Base-by-base conservation (phyloP, 495 filamentous ascomycete genomes). In the Rostrohypoxylon terebratum region DNA sequence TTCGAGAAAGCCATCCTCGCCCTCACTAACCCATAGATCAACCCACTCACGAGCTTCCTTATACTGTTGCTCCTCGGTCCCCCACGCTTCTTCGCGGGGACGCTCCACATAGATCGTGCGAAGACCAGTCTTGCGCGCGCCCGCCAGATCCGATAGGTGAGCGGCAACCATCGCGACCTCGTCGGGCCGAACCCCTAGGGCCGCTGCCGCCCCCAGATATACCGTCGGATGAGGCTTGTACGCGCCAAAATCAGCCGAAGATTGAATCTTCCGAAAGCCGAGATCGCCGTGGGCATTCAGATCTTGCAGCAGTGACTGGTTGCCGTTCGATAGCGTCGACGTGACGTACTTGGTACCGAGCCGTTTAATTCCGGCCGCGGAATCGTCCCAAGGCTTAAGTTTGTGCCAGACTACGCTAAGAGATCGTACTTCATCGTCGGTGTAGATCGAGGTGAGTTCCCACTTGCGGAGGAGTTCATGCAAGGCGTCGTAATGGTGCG, bases 81-180 rank as follows among this genome's bases (percentile, higher is more conserved):
- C 68, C 86, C 87, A 90, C n/a, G 79, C 78, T 79, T 93, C 92
- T 78, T 95, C 93, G 36, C 76, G 66, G 13, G 79, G 77, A 60
- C 91, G 81, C 81, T 91, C 92, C n/a, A 94, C 88, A 80, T 93
- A 96, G 40, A 96, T 85, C 0, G 90, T 91, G 75, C 85, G 81
- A 54, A 94, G 81, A 0, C 92, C 93, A 47, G 80, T 82, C 10
- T 65, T 75, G 75, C 88, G 89, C 11, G 92, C 93, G 0, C 87
- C 91, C 53, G 87, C 83, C 66, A 94, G 74, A 75, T 94, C 92
- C 11, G 66, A 73, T 53, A 94, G 76, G 79, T 96, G 93, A 44
- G 92, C 87, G 13, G 93, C 92, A n/a, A 94, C 92, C 87, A 95
- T 85, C 0, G 86, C 91, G 59, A 92, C 91, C 69, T 94, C 85